phyloP scores from a whole-genome alignment of 306 rosid species.

The Nissolia schottii region DNA sequence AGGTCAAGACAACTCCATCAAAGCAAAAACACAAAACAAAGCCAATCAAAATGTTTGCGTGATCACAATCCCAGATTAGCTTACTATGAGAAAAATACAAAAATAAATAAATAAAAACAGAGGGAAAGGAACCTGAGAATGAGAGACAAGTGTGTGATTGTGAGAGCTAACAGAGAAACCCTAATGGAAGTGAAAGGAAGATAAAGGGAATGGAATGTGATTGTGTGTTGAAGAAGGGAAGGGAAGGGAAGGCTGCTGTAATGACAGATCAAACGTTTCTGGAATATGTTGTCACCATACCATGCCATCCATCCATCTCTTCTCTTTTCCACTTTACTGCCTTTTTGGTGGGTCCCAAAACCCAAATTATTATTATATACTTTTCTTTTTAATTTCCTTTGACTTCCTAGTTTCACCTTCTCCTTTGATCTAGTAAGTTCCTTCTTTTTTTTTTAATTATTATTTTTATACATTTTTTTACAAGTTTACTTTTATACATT shows the following conservation, averaged over 20 bases:
- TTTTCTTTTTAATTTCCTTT: too few species aligned
- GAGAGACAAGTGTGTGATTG: not conserved
- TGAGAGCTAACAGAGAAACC: not conserved
- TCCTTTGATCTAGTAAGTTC: not conserved
- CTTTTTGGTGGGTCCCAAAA: conserved; percentile 8
- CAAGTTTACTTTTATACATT: too few species aligned
- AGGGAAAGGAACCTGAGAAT: not conserved
- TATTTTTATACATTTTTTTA: too few species aligned
- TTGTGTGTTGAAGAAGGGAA: not conserved
- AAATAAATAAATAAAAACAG: not conserved
- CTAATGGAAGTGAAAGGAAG: conserved; percentile 7
- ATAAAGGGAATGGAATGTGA: not conserved
- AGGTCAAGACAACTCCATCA: not conserved
- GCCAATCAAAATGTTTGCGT: not conserved
- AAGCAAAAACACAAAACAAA: not conserved
- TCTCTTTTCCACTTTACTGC: not conserved
- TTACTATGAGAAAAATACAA: not conserved
- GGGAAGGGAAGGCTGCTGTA: not conserved
- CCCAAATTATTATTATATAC: not conserved
- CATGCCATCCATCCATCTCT: not conserved
- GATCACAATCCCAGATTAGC: not conserved
- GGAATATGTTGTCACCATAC: not conserved
- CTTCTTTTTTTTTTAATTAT: not conserved
- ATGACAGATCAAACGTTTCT: not conserved
- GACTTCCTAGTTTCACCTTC: too few species aligned